phyloP scores from a whole-genome alignment of 257 asterid species.

The Apocynum venetum region DNA sequence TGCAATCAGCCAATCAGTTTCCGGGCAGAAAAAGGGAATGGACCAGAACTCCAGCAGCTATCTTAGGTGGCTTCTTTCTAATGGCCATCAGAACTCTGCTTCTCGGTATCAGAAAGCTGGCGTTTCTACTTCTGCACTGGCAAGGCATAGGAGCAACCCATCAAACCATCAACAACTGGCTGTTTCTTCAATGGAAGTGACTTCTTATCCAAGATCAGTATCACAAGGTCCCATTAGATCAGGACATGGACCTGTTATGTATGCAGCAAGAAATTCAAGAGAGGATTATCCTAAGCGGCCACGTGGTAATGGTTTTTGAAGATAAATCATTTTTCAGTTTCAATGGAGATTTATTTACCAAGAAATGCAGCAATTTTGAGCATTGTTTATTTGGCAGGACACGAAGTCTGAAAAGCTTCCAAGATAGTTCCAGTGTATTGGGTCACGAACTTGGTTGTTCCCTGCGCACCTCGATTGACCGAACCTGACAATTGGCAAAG shows the following conservation, averaged over 20 bases:
- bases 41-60: conserved; percentile 24
- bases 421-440: not conserved
- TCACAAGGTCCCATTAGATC: not conserved
- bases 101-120: conserved; percentile 19
- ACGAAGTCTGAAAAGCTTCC: not conserved
- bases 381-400: not conserved
- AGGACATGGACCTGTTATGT: conserved; percentile 1
- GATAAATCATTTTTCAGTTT: not conserved
- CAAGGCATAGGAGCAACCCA: conserved; percentile 3
- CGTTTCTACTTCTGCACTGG: not conserved
- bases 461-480: too few species aligned
- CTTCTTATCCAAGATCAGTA: conserved; percentile 6
- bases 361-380: not conserved
- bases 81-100: conserved; percentile 10
- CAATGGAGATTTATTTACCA: not conserved
- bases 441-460: too few species aligned
- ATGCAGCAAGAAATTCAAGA: conserved; percentile 7
- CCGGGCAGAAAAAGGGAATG: conserved; percentile 8
- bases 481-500: not conserved
- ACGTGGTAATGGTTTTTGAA: conserved; percentile 22
- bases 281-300: conserved; percentile 23
- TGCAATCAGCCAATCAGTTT: conserved; percentile 25
- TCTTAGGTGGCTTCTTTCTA: conserved; percentile 30
- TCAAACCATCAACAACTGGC: conserved; percentile 16
- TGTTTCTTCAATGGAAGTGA: conserved; percentile 1